Percentiles rank a stretch among this genome's conserved stretches.
Evolutionary conservation across 1,139 yeast genomes (phyloP).

Genomic region (Saccharomycopsis hybrid): DNA sequence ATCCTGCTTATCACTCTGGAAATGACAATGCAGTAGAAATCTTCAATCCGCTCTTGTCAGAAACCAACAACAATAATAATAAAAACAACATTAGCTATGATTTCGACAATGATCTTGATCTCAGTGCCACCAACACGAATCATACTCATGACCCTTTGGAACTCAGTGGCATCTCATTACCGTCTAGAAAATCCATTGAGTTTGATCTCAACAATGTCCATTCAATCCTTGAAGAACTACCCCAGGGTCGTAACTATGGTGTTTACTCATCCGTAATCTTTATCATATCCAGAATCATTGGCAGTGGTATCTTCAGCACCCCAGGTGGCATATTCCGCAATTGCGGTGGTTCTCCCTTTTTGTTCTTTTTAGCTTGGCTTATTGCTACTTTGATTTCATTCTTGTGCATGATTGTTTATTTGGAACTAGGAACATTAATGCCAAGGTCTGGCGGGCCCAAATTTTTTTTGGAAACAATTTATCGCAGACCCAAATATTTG

Average conservation of each 20-base stretch:
- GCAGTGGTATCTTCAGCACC: conserved; percentile 71
- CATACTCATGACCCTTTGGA: conserved; percentile 11
- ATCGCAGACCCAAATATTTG: conserved; percentile 51
- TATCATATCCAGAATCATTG: conserved; percentile 64
- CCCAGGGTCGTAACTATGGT: conserved; percentile 72
- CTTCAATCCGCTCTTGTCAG: too few relatives aligned
- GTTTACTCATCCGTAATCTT: conserved; percentile 57
- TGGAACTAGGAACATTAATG: conserved; percentile 63
- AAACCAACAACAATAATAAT: too few relatives aligned
- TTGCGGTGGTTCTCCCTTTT: conserved; percentile 57
- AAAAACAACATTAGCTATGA: too few relatives aligned
- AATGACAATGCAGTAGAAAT: too few relatives aligned
- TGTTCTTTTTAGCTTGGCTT: conserved; percentile 57
- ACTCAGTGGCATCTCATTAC: conserved; percentile 11
- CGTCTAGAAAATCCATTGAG: conserved; percentile 10
- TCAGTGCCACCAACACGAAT: neutral
- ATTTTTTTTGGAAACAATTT: conserved; percentile 61
- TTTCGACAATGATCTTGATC: conserved; percentile 1
- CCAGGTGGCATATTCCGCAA: conserved; percentile 62
- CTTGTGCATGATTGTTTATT: conserved; percentile 57
- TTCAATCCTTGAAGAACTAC: conserved; percentile 40
- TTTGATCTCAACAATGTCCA: conserved; percentile 13
- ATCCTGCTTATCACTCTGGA: too few relatives aligned
- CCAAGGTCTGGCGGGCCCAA: conserved; percentile 75
- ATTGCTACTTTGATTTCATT: conserved; percentile 56